Evolutionary conservation across 352 stramenopile genomes (phyloP).

Genomic region (Phytophthora nicotianae): DNA sequence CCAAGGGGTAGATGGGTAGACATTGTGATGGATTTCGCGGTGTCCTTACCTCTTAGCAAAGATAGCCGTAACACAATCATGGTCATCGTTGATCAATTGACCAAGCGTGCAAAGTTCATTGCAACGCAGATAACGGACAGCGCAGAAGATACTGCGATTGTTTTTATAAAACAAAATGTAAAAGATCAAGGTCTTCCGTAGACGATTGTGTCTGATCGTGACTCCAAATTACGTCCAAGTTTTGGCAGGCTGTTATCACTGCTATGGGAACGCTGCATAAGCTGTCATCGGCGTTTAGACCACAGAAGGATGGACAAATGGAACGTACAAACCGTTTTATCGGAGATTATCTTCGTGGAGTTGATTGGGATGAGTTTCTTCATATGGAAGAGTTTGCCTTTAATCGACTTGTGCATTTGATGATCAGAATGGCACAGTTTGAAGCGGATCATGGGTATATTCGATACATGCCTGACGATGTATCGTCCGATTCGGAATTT

Average conservation of each 20-base stretch:
- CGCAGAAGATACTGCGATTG: background rate
- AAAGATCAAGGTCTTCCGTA: background rate
- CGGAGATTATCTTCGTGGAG: conserved; percentile 18
- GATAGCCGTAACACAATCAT: background rate
- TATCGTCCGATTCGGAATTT: background rate
- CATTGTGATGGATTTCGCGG: background rate
- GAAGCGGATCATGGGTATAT: conserved; percentile 3
- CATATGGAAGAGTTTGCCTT: conserved; percentile 28
- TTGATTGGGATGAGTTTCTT: conserved; percentile 20
- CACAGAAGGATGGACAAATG: conserved; percentile 1
- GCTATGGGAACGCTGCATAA: background rate
- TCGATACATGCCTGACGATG: background rate
- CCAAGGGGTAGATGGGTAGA: conserved; percentile 13
- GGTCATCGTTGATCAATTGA: conserved; percentile 11
- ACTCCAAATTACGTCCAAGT: no score
- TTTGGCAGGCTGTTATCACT: background rate
- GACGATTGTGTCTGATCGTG: no score
- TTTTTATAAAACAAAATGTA: conserved; percentile 1
- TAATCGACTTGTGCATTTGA: conserved; percentile 11
- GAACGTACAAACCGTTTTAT: conserved; percentile 17
- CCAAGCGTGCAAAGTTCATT: conserved; percentile 10
- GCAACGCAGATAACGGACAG: background rate
- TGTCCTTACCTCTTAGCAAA: background rate
- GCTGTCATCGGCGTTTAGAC: background rate
- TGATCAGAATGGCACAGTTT: conserved; percentile 10